Conservation (phyloP, 2,329 filamentous ascomycete genomes). For the Colletotrichum australisinense region DNA sequence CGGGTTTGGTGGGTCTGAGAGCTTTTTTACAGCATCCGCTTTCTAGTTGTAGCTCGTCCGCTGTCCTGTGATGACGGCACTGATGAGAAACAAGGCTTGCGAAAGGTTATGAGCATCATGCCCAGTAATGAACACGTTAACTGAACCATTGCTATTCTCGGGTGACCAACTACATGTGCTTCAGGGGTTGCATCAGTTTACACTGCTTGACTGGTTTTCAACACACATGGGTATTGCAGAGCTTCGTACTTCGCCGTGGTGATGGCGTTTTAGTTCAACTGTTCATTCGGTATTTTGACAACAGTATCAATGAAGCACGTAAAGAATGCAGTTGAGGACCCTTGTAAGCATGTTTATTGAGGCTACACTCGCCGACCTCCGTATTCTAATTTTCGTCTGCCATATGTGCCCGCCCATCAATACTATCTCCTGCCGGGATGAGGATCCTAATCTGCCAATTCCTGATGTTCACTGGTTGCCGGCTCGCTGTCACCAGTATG, state of each 20-base stretch:
- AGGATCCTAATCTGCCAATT: not conserved
- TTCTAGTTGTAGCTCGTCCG: not conserved
- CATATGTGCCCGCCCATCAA: not conserved
- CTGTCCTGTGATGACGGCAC: not conserved
- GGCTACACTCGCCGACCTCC: not conserved
- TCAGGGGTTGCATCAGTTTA: not conserved
- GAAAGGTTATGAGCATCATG: not conserved
- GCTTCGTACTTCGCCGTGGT: not conserved
- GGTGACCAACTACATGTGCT: not conserved
- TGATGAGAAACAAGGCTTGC: not conserved
- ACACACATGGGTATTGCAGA: not conserved
- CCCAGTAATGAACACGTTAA: not conserved
- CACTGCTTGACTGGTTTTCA: not conserved
- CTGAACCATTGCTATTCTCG: not conserved
- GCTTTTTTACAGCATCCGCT: slow-evolving; percentile 1
- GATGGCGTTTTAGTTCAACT: not conserved
- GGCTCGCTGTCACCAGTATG: too few species aligned
- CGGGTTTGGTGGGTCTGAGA: slow-evolving; percentile 12
- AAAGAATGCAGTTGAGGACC: not conserved
- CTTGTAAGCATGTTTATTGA: not conserved
- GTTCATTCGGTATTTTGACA: not conserved
- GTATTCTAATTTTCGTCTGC: not conserved
- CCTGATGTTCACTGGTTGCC: not conserved
- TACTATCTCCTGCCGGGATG: too few species aligned
- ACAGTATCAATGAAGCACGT: not conserved